These are phyloP conservation scores for Yamadazyma sp. DNA, from an alignment of 1,139 yeast genomes.

Conservation along the genomic window DNA sequence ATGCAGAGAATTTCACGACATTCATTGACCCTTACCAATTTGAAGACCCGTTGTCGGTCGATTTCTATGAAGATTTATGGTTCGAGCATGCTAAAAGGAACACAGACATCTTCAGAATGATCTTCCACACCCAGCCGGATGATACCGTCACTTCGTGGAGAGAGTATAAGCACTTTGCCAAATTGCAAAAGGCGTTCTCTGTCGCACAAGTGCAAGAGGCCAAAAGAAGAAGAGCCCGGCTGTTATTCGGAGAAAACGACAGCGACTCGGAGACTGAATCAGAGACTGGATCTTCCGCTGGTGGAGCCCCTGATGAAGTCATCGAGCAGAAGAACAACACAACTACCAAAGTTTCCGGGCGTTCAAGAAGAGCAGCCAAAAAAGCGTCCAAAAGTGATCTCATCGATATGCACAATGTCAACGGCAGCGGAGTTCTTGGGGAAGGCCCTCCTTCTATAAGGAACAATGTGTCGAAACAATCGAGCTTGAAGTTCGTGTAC, in stretches of 20 bases:
- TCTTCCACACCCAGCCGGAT: conserved; percentile 95
- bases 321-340: conserved; percentile 7
- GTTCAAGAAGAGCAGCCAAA: neutral
- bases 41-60: conserved; percentile 78
- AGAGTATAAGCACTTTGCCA: conserved; percentile 74
- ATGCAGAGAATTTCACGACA: conserved; percentile 32
- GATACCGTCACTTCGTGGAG: conserved; percentile 85
- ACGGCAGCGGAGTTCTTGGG: conserved; percentile 40
- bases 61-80: conserved; percentile 89
- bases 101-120: conserved; percentile 75
- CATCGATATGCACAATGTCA: conserved; percentile 24
- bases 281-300: neutral
- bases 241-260: conserved; percentile 15
- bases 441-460: conserved; percentile 24
- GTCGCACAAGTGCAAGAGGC: conserved; percentile 48
- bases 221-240: conserved; percentile 24
- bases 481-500: conserved; percentile 12
- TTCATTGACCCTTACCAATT: conserved; percentile 86
- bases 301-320: conserved; percentile 5
- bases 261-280: conserved; percentile 14
- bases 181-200: conserved; percentile 55
- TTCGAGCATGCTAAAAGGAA: conserved; percentile 79
- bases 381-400: conserved; percentile 4
- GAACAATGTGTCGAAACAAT: conserved; percentile 27
- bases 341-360: too few relatives aligned